Evolutionary conservation across 768 basidiomycete species (phyloP), one percentile per base, ranked within the genome.

Genomic region (Chiua virens): DNA sequence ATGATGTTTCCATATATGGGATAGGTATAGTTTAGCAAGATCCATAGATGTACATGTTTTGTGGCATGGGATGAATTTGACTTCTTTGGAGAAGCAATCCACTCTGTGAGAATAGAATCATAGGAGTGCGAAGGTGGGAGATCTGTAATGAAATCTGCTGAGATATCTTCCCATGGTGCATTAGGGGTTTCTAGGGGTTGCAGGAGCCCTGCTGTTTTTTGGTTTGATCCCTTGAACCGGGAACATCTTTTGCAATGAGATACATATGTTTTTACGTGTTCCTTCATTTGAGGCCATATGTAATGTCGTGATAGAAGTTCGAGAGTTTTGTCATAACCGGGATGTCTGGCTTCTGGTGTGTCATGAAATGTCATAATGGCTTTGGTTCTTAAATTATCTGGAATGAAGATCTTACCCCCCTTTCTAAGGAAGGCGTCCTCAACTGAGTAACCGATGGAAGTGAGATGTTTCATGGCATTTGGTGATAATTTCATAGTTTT

Each of bases 1-100:
- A 30, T 54, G 48, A 3, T 45, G 3, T 13, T 45, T 50, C 37
- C 53, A 54, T 1, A 54, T 37, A 18, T 43, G 30, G 5, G 30
- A 27, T 27, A 27, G 8, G 8, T 27, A 27, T 4, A 27, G 25
- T 27, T 27, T 27, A 5, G 25, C 4, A 27, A 27, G 25, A 5
- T 27, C 25, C 25, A 27, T 27, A 4, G 8, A 27, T 4, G 25
- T 5, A 27, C 25, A 27, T 8, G 25, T 30, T 30, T 30, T 30
- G 11, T 30, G 4, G 6, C 8, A 8, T 4, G 30, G 30, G 11
- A 30, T 30, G 10, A 30, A 30, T 30, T 30, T 13, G 30, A 30
- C 30, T 30, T 30, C 30, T 30, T 30, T 30, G 7, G 11, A 13
- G 30, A 13, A 30, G 7, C 30, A 9, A 30, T 30, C 30, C 4